A percentile compares a stretch with the other conserved stretches of the same genome.
phyloP scores from a whole-genome alignment of 257 asterid genomes.

The Mitragyna speciosa region DNA sequence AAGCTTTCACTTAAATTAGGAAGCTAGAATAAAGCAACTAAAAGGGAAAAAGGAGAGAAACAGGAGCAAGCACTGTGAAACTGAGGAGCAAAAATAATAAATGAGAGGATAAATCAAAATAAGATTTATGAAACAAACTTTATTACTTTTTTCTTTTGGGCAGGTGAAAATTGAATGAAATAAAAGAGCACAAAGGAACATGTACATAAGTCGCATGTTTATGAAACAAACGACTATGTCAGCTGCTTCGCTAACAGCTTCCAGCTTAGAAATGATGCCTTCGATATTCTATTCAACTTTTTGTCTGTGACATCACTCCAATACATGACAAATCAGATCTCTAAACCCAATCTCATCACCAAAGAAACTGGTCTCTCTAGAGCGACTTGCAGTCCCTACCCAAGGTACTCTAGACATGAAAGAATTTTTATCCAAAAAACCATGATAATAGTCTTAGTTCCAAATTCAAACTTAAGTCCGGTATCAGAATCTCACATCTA shows the following conservation, averaged over 20 bases:
- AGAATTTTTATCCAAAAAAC: background rate
- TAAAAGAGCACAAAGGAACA: background rate
- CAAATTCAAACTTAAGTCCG: background rate
- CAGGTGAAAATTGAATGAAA: background rate
- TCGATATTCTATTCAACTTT: background rate
- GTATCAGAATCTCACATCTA: too few species aligned
- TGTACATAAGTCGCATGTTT: background rate
- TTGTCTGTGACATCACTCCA: background rate
- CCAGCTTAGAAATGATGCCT: background rate
- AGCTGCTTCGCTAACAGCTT: background rate
- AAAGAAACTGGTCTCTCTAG: background rate
- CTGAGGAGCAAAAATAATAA: background rate
- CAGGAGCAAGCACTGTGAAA: background rate
- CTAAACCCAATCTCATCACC: background rate
- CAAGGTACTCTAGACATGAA: background rate
- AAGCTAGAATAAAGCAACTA: background rate
- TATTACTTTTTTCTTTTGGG: background rate
- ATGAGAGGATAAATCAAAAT: background rate
- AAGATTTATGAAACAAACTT: background rate
- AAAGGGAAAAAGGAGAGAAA: background rate
- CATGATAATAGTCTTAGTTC: background rate
- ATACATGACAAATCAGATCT: background rate
- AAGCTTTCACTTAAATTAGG: background rate
- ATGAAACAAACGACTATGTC: background rate
- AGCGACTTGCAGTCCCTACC: background rate